Evolutionary conservation across 208 protist genomes (phyloP).

Genomic region (Endotrypanum monterogeii): DNA sequence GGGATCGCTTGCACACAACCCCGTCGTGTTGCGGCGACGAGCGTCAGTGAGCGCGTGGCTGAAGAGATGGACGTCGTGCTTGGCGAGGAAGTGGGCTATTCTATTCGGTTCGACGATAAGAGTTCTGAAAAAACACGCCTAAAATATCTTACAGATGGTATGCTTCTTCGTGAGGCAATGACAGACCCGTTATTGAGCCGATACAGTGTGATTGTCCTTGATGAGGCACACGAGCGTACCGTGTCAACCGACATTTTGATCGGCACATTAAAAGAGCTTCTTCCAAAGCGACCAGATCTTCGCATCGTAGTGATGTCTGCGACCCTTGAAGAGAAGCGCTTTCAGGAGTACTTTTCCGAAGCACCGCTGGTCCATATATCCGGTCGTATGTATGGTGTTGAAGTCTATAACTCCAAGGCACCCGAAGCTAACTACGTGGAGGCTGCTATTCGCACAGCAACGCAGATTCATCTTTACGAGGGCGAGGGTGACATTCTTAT

Average conservation of each 20-base stretch:
- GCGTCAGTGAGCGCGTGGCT: conserved; percentile 98
- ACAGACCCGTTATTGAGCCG: conserved; percentile 86
- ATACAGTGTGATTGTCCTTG: conserved; percentile 98
- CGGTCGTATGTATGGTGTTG: conserved; percentile 95
- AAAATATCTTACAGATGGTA: conserved; percentile 99
- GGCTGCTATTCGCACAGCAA: conserved; percentile 96
- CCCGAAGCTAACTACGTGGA: conserved; percentile 97
- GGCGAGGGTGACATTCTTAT: conserved; percentile 98
- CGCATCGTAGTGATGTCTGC: conserved; percentile 97
- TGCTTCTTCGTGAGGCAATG: conserved; percentile 97
- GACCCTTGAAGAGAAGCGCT: conserved; percentile 97
- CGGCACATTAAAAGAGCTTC: conserved; percentile 95
- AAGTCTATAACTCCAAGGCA: conserved; percentile 85
- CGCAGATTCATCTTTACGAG: conserved; percentile 98
- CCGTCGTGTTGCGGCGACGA: conserved; percentile 98
- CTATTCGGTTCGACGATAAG: conserved; percentile 98
- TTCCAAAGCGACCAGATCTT: conserved; percentile 86
- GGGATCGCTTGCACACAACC: conserved; percentile 96
- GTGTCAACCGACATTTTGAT: conserved; percentile 99
- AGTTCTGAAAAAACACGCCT: conserved; percentile 94
- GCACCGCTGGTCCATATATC: conserved; percentile 98
- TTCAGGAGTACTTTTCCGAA: conserved; percentile 97
- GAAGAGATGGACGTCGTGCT: conserved; percentile 97
- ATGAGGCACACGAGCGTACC: conserved; percentile 99
- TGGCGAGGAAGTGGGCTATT: conserved; percentile 98